Base-by-base conservation (phyloP, 495 filamentous ascomycete genomes). In the Neurospora sp. region DNA sequence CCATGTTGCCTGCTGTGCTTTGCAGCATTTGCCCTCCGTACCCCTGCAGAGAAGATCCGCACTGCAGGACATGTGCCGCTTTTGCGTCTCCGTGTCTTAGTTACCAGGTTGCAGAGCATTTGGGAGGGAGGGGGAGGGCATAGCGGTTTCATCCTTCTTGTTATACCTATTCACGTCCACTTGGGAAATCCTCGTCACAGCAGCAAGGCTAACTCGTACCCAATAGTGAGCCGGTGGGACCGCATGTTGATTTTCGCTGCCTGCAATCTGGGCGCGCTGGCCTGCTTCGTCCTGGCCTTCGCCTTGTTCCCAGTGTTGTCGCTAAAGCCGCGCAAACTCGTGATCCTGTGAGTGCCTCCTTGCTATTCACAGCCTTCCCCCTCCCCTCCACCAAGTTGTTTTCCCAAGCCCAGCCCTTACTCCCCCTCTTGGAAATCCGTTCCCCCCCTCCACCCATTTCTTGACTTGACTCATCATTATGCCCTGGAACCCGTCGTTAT, bases 171-270 rank as follows among this genome's bases (percentile, higher is more conserved):
- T 2, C 27, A 35, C 54, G 31, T 66, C 27, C 54, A 5, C 20
- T 35, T 66, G 6, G 27, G 54, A 66, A 3, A 9, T 49, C 74
- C 20, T 74, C 40, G 66, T 38, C 39, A 75, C 76, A 74, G 38
- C 74, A 70, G 72, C 74, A 73, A 70, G 74, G 72, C 84, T 85
- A 75, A 85, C 77, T 72, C 70, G 41, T 69, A 70, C 75, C 75
- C 72, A 75, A 83, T 82, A 99, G 96, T 99, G 86, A 97, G 93
- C 82, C 90, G 96, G 81, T 98, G 96, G 96, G 96, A 99, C 83
- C 93, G 96, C 70, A 83, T 98, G 80, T 86, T 99, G 78, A 89
- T 98, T 72, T 99, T 98, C 80, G 91, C 87, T 72, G 94, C 90
- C 77, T 97, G 96, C 85, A 98, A 97, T 80, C 80, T 97, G 75